These are phyloP conservation scores for Brassica carinata DNA, from an alignment of 345 rosid species.

Conservation along the genomic window DNA sequence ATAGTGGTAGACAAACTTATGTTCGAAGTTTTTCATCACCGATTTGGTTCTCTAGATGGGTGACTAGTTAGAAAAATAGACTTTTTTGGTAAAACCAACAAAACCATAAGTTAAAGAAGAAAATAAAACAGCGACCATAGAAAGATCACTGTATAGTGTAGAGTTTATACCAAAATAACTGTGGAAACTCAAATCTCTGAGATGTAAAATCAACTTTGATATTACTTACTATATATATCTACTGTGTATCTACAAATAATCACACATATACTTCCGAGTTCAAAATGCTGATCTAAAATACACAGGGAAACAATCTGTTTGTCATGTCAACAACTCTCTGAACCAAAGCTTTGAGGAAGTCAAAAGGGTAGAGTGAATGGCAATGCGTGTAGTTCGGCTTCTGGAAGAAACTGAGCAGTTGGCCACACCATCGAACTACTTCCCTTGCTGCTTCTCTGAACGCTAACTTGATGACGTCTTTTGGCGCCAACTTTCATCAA, in stretches of 20 bases:
- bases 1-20: no score
- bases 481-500: slow-evolving; percentile 13
- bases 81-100: no score
- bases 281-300: slow-evolving; percentile 4
- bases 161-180: no score
- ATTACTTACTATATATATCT: not conserved
- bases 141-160: no score
- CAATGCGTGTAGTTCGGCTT: slow-evolving; percentile 50
- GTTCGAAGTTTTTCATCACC: no score
- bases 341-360: slow-evolving; percentile 14
- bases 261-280: slow-evolving; percentile 10
- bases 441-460: not conserved
- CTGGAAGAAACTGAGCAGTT: slow-evolving; percentile 24
- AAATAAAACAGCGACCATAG: no score
- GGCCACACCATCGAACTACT: slow-evolving; percentile 40
- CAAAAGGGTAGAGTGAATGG: slow-evolving; percentile 55
- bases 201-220: not conserved
- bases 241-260: slow-evolving; percentile 1
- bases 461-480: slow-evolving; percentile 5
- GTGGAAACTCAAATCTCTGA: not conserved
- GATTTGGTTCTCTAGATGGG: no score
- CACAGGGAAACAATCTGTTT: not conserved
- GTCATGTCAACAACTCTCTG: not conserved
- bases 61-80: no score
- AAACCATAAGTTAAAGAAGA: no score